Conservation (phyloP, 805 yeast genomes). For the Cyberlindnera samutprakarnensis region DNA sequence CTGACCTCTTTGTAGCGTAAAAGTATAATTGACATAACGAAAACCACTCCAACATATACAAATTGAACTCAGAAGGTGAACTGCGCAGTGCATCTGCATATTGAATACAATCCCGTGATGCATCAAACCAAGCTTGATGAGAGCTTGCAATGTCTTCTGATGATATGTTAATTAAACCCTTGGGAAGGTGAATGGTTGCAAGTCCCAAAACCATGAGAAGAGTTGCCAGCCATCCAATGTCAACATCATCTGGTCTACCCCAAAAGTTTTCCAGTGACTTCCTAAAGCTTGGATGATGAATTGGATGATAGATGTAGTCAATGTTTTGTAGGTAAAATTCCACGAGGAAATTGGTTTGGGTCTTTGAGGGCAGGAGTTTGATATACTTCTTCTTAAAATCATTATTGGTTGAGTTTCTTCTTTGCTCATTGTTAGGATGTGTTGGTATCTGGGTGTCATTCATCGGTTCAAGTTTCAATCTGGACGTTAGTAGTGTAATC, state of each 20-base stretch:
- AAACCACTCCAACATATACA: conserved; percentile 19
- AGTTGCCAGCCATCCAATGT: conserved; percentile 20
- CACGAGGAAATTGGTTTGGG: conserved; percentile 18
- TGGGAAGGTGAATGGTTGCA: conserved; percentile 23
- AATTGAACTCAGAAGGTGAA: conserved; percentile 9
- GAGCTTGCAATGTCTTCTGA: conserved; percentile 18
- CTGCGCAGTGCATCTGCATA: conserved; percentile 14
- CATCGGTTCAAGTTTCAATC: too few species aligned
- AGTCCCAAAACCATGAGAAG: conserved; percentile 19
- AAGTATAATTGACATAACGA: conserved; percentile 23
- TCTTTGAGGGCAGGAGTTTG: conserved; percentile 17
- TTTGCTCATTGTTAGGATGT: background rate
- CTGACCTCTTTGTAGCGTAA: conserved; percentile 23
- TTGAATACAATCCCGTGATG: conserved; percentile 19
- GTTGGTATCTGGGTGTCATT: too few species aligned
- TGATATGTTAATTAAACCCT: conserved; percentile 20
- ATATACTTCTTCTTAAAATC: conserved; percentile 14
- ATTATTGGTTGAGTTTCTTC: conserved; percentile 4
- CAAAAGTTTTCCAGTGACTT: conserved; percentile 14
- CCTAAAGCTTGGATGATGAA: conserved; percentile 23
- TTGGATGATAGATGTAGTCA: conserved; percentile 24
- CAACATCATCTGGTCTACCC: conserved; percentile 14
- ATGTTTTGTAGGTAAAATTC: conserved; percentile 22
- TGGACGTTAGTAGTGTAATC: too few species aligned
- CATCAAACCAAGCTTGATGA: conserved; percentile 22